Evolutionary conservation across 1,284 basidiomycete genomes (phyloP).

Genomic region (Anthracocystis walkeri): DNA sequence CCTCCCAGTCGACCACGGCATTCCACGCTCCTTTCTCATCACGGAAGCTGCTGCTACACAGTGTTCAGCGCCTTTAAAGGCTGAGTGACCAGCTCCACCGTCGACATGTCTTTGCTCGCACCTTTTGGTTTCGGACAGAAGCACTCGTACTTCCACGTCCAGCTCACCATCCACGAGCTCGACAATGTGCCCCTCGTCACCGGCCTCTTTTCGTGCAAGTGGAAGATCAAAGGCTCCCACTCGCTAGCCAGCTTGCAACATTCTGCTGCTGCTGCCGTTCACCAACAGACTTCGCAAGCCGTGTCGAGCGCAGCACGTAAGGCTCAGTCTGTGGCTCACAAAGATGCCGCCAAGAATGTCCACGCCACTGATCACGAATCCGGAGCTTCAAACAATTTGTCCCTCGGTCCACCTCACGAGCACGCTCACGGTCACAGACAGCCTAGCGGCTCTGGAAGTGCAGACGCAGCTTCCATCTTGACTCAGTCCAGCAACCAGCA

Average conservation of each 20-base stretch:
- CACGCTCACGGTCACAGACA: slow-evolving; percentile 13
- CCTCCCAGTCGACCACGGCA: not conserved
- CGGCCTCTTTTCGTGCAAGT: slow-evolving; percentile 80
- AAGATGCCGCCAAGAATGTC: slow-evolving; percentile 18
- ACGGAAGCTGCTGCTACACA: not conserved
- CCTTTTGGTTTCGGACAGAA: slow-evolving; percentile 72
- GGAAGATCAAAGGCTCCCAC: slow-evolving; percentile 79
- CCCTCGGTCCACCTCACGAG: slow-evolving; percentile 18
- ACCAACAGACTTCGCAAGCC: slow-evolving; percentile 31
- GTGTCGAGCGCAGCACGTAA: slow-evolving; percentile 20
- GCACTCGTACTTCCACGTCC: slow-evolving; percentile 76
- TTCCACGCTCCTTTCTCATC: no score
- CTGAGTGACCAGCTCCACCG: no score
- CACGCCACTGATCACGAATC: slow-evolving; percentile 40
- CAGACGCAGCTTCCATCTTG: slow-evolving; percentile 28
- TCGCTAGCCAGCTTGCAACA: slow-evolving; percentile 48
- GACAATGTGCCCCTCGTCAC: slow-evolving; percentile 80
- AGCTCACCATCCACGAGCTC: slow-evolving; percentile 78
- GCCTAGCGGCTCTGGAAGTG: slow-evolving; percentile 7
- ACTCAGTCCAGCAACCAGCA: slow-evolving; percentile 24
- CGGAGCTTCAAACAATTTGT: slow-evolving; percentile 13
- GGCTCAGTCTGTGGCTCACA: slow-evolving; percentile 5
- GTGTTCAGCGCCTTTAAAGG: not conserved
- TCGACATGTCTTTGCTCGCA: slow-evolving; percentile 57
- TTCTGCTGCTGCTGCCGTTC: slow-evolving; percentile 38